Evolutionary conservation across 768 basidiomycete genomes (phyloP), one percentile per base, ranked within the genome.

Genomic region (Auriscalpium microsporum): DNA sequence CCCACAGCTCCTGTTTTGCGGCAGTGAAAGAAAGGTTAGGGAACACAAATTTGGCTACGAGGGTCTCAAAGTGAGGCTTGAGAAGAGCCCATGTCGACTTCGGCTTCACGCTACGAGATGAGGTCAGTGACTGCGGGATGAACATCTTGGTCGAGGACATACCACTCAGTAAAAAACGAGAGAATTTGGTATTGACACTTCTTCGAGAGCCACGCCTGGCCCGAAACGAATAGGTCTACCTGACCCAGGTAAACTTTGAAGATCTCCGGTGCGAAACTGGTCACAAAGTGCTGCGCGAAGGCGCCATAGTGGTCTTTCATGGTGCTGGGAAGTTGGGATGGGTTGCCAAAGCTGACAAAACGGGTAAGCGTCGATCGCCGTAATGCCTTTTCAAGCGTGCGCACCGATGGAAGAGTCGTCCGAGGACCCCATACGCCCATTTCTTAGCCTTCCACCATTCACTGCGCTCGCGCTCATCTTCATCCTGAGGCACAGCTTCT

Each of bases 391-490:
- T 45, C 2, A 50, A 37, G 44, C 13, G 50, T 11, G 51, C 65
- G 7, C 53, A 84, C 79, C 86, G 78, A 63, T 87, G 86, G 77
- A 93, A 93, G 14, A 93, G 72, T 21, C 84, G 75, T 37, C 87
- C 87, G 8, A 95, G 73, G 38, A 82, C 82, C n/a, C 78, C 81
- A 65, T 86, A 93, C 1, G 92, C 89, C 93, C 92, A 94, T 66
- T 95, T 95, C 73, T 94, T 94, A 9, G 86, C 79, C 66, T 85
- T 86, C 87, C 90, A 91, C 92, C 93, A 95, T 63, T 90, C 87
- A 47, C 76, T 80, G 48, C 75, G 76, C 71, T 93, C 90, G 37
- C 87, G 75, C 14, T 87, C 86, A 6, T 91, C 87, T 58, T 83
- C 79, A 55, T 88, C 82, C 33, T 77, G 80, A 2, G 88, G 85